A percentile compares a stretch with the other conserved stretches of the same genome.
phyloP scores from a whole-genome alignment of 805 yeast genomes.

The Pichia gijzeniarum region DNA sequence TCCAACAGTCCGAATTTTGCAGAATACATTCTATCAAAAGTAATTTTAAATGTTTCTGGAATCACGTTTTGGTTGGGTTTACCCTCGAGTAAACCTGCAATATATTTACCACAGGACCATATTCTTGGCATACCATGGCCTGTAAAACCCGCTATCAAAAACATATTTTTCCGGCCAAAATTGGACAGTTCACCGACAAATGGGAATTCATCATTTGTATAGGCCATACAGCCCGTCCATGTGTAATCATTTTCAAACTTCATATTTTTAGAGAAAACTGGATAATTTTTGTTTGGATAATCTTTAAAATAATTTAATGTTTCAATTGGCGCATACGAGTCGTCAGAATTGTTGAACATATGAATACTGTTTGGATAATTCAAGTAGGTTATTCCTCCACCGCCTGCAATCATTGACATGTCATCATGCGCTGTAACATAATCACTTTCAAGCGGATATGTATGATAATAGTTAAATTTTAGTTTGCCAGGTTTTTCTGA shows the following conservation, averaged over 20 bases:
- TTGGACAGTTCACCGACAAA: conserved; percentile 35
- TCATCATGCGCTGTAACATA: conserved; percentile 32
- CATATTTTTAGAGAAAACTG: conserved; percentile 14
- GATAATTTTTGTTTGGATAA: conserved; percentile 27
- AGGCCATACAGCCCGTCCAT: conserved; percentile 47
- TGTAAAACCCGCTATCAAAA: conserved; percentile 39
- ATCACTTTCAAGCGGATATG: conserved; percentile 16
- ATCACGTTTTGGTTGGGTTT: not conserved
- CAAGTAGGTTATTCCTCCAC: conserved; percentile 19
- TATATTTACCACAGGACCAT: conserved; percentile 33
- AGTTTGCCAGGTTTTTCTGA: conserved; percentile 1
- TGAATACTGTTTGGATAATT: conserved; percentile 12
- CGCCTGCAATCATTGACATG: conserved; percentile 34
- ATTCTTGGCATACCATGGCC: conserved; percentile 51
- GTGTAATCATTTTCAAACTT: conserved; percentile 28
- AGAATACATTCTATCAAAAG: conserved; percentile 10
- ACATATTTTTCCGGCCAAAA: conserved; percentile 27
- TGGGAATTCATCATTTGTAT: conserved; percentile 36
- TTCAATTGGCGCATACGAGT: conserved; percentile 26
- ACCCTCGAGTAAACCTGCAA: conserved; percentile 25
- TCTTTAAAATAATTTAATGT: conserved; percentile 22
- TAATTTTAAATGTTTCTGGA: conserved; percentile 9
- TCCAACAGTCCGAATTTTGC: not conserved
- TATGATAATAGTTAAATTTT: conserved; percentile 18
- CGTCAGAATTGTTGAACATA: conserved; percentile 29